Base-by-base conservation (phyloP, 345 rosid species). In the Diplotaxis tenuifolia region DNA sequence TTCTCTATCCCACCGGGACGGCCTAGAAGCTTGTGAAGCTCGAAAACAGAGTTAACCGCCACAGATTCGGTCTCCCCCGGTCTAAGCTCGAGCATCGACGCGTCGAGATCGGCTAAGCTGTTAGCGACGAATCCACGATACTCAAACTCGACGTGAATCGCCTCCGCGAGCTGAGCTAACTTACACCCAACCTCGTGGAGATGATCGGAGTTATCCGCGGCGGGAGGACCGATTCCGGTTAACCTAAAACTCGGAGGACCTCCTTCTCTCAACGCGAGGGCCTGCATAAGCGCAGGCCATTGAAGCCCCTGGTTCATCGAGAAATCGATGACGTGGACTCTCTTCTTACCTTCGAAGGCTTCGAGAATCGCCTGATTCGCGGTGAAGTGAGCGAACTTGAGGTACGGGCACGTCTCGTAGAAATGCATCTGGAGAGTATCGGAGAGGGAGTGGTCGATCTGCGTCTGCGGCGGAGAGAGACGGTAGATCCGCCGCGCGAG, bases 391-490 rank as follows among this genome's bases (percentile, higher is more conserved):
- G 96, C 97, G 75, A 92, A 92, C 67, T 92, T 89, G 5, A 92
- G 88, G n/a, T 92, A 92, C 1, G 97, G 97, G 47, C 96, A 89
- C n/a, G 94, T 81, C 77, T 92, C 96, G 56, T 92, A 92, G 60
- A 89, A 92, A 78, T 92, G 92, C 87, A 83, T 83, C 89, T 92
- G 86, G 18, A 92, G 89, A 57, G 84, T 65, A 50, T 89, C 87
- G 16, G 89, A 70, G 11, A 79, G 72, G 10, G 88, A 79, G 15
- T 73, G 84, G 40, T 89, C 90, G 6, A 85, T 67, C 0, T 84
- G 69, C 52, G 67, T 70, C 42, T 71, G 83, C 10, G 97, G 92
- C 9, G 96, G 96, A 50, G 69, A 83, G 1, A 86, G 61, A 4
- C 82, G 76, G 78, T 89, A 92, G 73, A 92, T 89, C 73, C 89